Percentiles rank a stretch among this genome's conserved stretches.
Conservation (phyloP, 305 asterid species). For the Fraxinus floribunda region DNA sequence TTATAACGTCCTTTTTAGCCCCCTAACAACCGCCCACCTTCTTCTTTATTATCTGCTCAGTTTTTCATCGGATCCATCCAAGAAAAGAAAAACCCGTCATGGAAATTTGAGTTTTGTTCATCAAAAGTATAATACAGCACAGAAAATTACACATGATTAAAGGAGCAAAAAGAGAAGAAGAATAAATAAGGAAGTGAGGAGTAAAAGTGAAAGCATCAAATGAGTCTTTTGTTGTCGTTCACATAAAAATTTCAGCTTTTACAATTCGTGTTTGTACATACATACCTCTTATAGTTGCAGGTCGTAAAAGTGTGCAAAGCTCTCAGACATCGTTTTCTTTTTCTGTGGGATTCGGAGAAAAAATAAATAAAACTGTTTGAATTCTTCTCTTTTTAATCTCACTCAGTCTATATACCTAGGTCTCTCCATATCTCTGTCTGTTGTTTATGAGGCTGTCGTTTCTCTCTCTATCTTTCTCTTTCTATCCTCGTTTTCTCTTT, state of each 20-base stretch:
- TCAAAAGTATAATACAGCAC: background rate
- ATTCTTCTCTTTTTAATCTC: conserved; percentile 19
- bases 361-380: conserved; percentile 1
- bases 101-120: background rate
- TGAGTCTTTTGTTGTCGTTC: conserved; percentile 23
- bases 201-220: conserved; percentile 58
- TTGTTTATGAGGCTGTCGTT: conserved; percentile 51
- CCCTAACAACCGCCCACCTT: conserved; percentile 22
- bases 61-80: conserved; percentile 24
- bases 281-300: conserved; percentile 81
- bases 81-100: background rate
- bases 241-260: conserved; percentile 42
- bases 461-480: conserved; percentile 40
- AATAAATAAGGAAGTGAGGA: conserved; percentile 37
- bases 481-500: conserved; percentile 31
- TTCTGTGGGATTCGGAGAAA: conserved; percentile 52
- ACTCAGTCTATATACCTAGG: background rate
- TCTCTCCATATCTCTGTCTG: conserved; percentile 37
- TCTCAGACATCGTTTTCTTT: conserved; percentile 87
- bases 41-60: background rate
- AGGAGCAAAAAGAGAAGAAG: conserved; percentile 14
- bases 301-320: conserved; percentile 57
- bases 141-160: background rate
- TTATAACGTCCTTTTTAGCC: conserved; percentile 34
- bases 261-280: conserved; percentile 20